A percentile compares a stretch with the other conserved stretches of the same genome.
Conservation (phyloP, 225 moss, liverwort and hornwort genomes). For the Neckera pumila region DNA sequence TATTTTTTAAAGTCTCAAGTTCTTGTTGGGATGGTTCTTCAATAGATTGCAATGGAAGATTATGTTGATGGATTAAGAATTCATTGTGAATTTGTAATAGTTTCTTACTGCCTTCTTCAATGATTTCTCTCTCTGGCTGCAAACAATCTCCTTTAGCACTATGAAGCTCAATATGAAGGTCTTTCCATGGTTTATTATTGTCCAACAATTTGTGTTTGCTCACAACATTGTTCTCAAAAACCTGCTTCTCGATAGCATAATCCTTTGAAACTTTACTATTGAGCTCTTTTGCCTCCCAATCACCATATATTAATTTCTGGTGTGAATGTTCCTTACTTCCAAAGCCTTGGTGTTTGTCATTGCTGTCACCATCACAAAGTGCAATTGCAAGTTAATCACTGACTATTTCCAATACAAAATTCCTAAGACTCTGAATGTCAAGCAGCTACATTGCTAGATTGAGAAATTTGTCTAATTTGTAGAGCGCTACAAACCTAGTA, state of each 20-base stretch:
- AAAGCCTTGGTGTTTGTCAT: background rate
- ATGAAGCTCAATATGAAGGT: background rate
- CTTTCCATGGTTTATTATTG: background rate
- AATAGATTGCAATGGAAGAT: background rate
- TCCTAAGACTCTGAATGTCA: too few relatives aligned
- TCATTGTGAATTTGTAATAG: background rate
- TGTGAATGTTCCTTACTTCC: background rate
- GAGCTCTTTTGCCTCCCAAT: background rate
- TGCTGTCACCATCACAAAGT: background rate
- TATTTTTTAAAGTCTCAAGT: background rate
- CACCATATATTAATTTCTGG: background rate
- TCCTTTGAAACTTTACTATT: background rate
- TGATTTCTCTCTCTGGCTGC: background rate
- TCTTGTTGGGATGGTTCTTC: background rate
- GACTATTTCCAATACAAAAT: too few relatives aligned
- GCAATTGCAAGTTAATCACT: too few relatives aligned
- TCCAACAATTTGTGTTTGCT: background rate
- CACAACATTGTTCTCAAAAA: background rate
- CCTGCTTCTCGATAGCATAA: background rate
- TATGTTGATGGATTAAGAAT: background rate
- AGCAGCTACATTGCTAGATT: too few relatives aligned
- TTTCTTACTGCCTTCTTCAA: background rate
- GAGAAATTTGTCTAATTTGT: too few relatives aligned
- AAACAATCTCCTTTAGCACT: background rate
- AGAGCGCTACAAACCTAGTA: too few relatives aligned